Evolutionary conservation across 352 stramenopile species (phyloP).

Genomic region (Phytopythium sindhum): DNA sequence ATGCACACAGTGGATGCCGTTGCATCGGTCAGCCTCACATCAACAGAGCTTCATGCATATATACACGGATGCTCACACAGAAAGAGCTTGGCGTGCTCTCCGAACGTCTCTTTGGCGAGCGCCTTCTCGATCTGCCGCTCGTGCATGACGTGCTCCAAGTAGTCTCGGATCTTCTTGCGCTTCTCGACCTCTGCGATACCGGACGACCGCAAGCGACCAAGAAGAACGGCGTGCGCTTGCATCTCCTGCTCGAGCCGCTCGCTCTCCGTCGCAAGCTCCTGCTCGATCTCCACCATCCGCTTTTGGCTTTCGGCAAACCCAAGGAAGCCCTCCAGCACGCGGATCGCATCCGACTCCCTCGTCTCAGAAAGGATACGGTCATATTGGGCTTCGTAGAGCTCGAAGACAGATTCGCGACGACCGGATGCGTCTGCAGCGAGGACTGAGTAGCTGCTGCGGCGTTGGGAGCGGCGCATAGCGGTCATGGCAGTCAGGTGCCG

Average conservation of each 20-base stretch:
- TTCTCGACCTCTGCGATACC: conserved; percentile 47
- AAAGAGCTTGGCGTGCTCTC: conserved; percentile 47
- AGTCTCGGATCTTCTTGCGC: conserved; percentile 52
- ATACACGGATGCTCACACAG: conserved; percentile 27
- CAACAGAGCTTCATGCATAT: neutral
- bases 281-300: conserved; percentile 48
- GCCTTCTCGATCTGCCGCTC: conserved; percentile 32
- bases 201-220: conserved; percentile 39
- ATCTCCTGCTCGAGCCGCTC: conserved; percentile 26
- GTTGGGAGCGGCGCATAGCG: conserved; percentile 3
- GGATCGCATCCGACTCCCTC: conserved; percentile 38
- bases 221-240: conserved; percentile 21
- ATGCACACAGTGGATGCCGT: neutral
- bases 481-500: conserved; percentile 6
- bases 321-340: conserved; percentile 50
- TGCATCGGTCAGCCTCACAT: neutral
- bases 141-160: conserved; percentile 41
- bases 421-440: conserved; percentile 17
- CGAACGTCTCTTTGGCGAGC: conserved; percentile 34
- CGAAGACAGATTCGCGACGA: conserved; percentile 48
- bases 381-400: conserved; percentile 61
- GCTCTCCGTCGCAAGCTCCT: conserved; percentile 27
- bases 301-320: conserved; percentile 28
- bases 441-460: conserved; percentile 28
- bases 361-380: conserved; percentile 46